Conservation (phyloP, 441 rosid genomes). For the Adansonia gregorii region DNA sequence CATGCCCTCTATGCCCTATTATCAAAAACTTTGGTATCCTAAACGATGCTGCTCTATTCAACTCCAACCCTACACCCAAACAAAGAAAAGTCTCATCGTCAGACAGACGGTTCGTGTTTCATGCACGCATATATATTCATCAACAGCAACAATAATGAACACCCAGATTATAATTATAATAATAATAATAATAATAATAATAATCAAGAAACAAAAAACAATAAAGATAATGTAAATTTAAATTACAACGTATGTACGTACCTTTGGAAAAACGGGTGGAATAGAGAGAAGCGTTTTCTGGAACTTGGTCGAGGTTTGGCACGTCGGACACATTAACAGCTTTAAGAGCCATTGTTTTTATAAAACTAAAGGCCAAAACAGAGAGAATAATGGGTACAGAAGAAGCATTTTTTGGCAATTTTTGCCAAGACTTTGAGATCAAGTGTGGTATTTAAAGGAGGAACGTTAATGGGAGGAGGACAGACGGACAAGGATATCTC, state of each 20-base stretch:
- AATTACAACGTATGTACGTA: neutral
- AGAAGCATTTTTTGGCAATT: conserved; percentile 13
- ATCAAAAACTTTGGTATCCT: conserved; percentile 71
- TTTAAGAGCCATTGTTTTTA: conserved; percentile 52
- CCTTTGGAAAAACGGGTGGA: conserved; percentile 35
- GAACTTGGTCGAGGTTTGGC: conserved; percentile 56
- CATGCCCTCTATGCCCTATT: conserved; percentile 87
- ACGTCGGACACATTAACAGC: conserved; percentile 69
- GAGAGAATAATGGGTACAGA: neutral
- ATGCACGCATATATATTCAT: neutral
- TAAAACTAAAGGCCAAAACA: neutral
- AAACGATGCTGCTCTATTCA: conserved; percentile 34
- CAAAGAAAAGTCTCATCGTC: neutral
- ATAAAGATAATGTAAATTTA: neutral
- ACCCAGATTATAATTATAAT: neutral
- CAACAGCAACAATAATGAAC: neutral
- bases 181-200: no score
- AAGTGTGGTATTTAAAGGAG: conserved; percentile 29
- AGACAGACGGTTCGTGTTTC: neutral
- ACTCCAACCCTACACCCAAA: conserved; percentile 43
- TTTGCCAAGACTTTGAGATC: conserved; percentile 15
- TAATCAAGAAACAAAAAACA: neutral
- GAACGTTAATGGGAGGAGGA: neutral
- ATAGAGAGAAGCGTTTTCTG: conserved; percentile 44
- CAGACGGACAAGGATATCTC: conserved; percentile 5